Base-by-base conservation (phyloP, 192 early-diverging fungal species). In the Phycomyces blakesleeanus region DNA sequence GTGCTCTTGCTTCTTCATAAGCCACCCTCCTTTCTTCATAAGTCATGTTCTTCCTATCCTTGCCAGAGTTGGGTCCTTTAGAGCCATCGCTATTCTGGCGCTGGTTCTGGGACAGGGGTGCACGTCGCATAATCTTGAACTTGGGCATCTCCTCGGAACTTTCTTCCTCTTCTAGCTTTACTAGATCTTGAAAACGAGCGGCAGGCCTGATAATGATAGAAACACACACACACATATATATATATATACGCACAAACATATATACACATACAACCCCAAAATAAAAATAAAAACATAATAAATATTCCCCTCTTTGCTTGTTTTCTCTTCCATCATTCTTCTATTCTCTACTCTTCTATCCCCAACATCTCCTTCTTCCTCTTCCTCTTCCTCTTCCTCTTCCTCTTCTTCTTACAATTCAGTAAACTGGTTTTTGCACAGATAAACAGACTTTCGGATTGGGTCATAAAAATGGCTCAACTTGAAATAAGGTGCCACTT, bases 1-100 rank as follows among this genome's bases (percentile, higher is more conserved):
- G 66, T 14, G 86, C 86, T 54, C 89, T 75, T 5, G 89, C 89
- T 34, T 80, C 77, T 64, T 88, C 85, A 63, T 91, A 91, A 8
- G 82, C 83, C 11, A 79, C 82, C 57, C 87, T 80, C 18, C 86
- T 76, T 57, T 88, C 86, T 62, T 89, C 84, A 37, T 86, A 72
- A 0, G 87, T 81, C 64, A 81, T 75, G 14, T 73, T 71, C 58
- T 73, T 76, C 18, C 44, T 47, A 3, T 47, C 44, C 44, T 47
- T 47, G 44, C 44, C 18, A 18, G 15, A n/a, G 22, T 77, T 72
- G 20, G 75, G 72, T 0, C 11, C 61, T 5, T 53, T 52, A 52
- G 54, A 39, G 8, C 26, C 38, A n/a, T 64, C 55, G 29, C 56
- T 47, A 7, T 47, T 42, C 12, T 49, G 51, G 14, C 25, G 22